Evolutionary conservation across 257 asterid genomes (phyloP), one percentile per base, ranked within the genome.

Genomic region (Solanum verrucosum): DNA sequence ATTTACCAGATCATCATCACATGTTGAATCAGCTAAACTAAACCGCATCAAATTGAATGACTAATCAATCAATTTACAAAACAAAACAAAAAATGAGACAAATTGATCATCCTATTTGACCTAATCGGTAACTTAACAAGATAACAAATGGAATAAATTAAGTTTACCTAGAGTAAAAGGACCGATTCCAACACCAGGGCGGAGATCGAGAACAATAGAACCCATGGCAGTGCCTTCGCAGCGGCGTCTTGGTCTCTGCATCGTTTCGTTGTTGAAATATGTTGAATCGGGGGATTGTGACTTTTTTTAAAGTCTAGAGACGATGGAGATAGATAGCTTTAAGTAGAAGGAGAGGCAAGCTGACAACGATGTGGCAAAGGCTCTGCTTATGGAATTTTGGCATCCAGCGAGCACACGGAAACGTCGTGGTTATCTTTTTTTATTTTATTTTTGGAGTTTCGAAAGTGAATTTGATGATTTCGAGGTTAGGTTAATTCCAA

Each of bases 151-250:
- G 5, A 40, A 42, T 4, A 34, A 37, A 9, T 21, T 52, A 18
- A 14, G 33, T 40, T 82, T 92, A 96, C 98, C 98, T 35, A 96
- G 98, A 14, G 95, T 88, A 89, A 95, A 96, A 44, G 98, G 96
- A 71, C 98, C 98, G 87, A 96, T 90, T 88, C 97, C 98, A 35
- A 85, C 83, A 37, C 98, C 98, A 23, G 98, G 98, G 35, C 98
- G 97, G 82, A 96, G 96, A 91, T 96, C 98, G 49, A 96, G 95
- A 75, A 91, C 92, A 84, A 96, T 96, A 88, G 96, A 93, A 67
- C 96, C 98, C 98, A 96, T 94, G 88, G 98, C 95, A 35, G 94
- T 94, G 89, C 98, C 94, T 90, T 96, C 98, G 88, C 98, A 96
- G 90, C 98, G 92, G 87, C 98, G 96, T 89, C 98, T 92, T 15